phyloP scores from a whole-genome alignment of 768 basidiomycete species.

The Auricularia auricula-judae region DNA sequence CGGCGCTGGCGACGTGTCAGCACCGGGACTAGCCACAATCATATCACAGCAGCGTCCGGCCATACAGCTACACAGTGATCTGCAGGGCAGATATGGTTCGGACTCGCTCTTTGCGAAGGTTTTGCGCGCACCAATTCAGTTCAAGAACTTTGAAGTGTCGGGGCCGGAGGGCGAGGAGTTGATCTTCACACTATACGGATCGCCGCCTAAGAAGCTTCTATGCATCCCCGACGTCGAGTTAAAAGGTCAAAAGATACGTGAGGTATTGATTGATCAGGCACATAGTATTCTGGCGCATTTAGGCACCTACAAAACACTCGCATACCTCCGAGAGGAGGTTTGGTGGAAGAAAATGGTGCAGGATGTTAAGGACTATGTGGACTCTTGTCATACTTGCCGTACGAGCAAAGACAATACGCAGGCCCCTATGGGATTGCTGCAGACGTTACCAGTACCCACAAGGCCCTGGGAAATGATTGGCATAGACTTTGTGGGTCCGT shows the following conservation, averaged over 20 bases:
- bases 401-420: constrained; percentile 12
- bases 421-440: constrained; percentile 15
- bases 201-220: background rate
- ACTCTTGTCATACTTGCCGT: constrained; percentile 14
- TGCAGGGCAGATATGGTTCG: background rate
- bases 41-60: too few species aligned
- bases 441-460: constrained; percentile 13
- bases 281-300: constrained; percentile 30
- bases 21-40: too few species aligned
- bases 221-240: constrained; percentile 8
- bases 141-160: too few species aligned
- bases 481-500: constrained; percentile 18
- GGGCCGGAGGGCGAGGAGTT: background rate
- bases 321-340: constrained; percentile 10
- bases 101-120: too few species aligned
- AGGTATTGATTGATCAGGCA: constrained; percentile 7
- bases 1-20: too few species aligned
- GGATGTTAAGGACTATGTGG: constrained; percentile 19
- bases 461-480: constrained; percentile 18
- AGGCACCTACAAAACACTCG: constrained; percentile 16
- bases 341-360: constrained; percentile 29
- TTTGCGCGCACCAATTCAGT: too few species aligned
- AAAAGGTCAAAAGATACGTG: background rate
- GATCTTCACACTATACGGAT: too few species aligned
- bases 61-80: too few species aligned